Percentiles rank a stretch among this genome's conserved stretches.
These are phyloP conservation scores for Urostyla sp. DNA, from an alignment of 73 alveolate genomes.

Conservation along the genomic window DNA sequence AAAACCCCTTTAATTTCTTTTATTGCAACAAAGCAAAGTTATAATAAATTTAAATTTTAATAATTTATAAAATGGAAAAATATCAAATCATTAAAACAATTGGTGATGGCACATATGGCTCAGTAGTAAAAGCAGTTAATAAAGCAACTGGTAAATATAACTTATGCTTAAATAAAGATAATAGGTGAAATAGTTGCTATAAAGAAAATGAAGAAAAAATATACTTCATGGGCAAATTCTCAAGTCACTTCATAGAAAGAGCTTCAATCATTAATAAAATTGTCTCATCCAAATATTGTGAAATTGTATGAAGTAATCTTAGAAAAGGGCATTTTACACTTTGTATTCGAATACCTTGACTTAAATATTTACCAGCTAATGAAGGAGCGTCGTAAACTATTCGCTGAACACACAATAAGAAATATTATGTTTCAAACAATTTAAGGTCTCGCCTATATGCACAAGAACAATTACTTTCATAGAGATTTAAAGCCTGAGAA, in stretches of 20 bases:
- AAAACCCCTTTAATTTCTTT: too few species aligned
- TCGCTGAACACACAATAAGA: constrained; percentile 89
- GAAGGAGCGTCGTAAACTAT: constrained; percentile 78
- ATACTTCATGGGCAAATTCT: constrained; percentile 94
- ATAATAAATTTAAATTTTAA: neutral
- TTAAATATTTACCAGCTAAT: constrained; percentile 89
- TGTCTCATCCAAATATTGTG: constrained; percentile 95
- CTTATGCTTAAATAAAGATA: neutral
- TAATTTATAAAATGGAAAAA: constrained; percentile 77
- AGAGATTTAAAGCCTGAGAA: constrained; percentile 95
- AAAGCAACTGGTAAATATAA: constrained; percentile 59
- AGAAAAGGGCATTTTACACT: constrained; percentile 86
- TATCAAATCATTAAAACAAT: constrained; percentile 75
- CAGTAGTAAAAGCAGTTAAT: constrained; percentile 73
- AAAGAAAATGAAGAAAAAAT: constrained; percentile 90
- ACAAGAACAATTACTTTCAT: constrained; percentile 93
- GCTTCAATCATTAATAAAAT: constrained; percentile 86
- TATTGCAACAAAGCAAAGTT: neutral
- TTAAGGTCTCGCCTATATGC: constrained; percentile 96
- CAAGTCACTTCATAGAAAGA: constrained; percentile 89
- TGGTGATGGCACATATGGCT: constrained; percentile 89
- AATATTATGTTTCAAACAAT: constrained; percentile 87
- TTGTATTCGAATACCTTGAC: constrained; percentile 96
- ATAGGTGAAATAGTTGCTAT: constrained; percentile 83
- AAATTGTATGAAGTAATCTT: constrained; percentile 91